A percentile compares a stretch with the other conserved stretches of the same genome.
These are phyloP conservation scores for Berberis vulgaris DNA, from an alignment of 164 flowering plant genomes.

Conservation along the genomic window DNA sequence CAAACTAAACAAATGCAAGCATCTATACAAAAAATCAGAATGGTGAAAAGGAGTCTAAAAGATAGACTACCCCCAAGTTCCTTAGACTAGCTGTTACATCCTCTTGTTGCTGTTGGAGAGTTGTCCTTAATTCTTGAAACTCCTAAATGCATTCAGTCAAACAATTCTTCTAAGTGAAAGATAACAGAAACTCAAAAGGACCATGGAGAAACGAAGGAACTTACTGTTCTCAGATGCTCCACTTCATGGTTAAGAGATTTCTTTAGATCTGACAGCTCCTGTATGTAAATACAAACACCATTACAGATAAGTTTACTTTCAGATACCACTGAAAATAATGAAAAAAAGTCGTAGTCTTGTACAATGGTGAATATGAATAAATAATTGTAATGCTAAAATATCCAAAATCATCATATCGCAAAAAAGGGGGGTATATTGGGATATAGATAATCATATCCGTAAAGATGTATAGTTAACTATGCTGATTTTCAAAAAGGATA, in stretches of 20 bases:
- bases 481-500: too few species aligned
- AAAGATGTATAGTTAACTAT: too few species aligned
- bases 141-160: constrained; percentile 10
- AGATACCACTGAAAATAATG: too few species aligned
- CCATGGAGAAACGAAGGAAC: constrained; percentile 6
- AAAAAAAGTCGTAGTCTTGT: too few species aligned
- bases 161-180: not conserved
- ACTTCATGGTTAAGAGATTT: constrained; percentile 81
- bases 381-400: too few species aligned
- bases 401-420: too few species aligned
- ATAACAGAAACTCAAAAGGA: not conserved
- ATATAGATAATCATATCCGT: too few species aligned
- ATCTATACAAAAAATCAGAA: not conserved
- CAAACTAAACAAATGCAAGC: not conserved
- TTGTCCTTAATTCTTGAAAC: constrained; percentile 65
- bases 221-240: constrained; percentile 73
- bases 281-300: constrained; percentile 1
- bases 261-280: constrained; percentile 88
- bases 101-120: constrained; percentile 88
- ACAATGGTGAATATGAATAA: too few species aligned
- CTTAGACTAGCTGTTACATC: constrained; percentile 65
- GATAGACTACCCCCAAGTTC: constrained; percentile 25
- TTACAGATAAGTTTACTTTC: not conserved
- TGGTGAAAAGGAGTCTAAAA: not conserved
- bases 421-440: too few species aligned